These are phyloP conservation scores for Boletus sp. DNA, from an alignment of 768 basidiomycete species.

Conservation along the genomic window DNA sequence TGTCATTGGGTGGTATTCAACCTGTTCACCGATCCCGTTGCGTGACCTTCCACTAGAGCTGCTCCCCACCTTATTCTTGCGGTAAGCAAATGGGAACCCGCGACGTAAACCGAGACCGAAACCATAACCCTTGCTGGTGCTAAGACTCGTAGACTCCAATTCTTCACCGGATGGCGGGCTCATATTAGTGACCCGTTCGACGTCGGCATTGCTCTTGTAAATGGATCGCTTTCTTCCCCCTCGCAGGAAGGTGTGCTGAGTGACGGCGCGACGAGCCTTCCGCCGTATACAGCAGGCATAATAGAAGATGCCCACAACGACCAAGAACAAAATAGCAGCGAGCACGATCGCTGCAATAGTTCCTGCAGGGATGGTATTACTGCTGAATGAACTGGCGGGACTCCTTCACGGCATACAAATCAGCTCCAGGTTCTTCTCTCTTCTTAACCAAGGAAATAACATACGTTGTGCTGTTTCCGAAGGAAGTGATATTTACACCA, in stretches of 20 bases:
- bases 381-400: slow-evolving; percentile 13
- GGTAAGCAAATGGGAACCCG: slow-evolving; percentile 22
- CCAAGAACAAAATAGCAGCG: slow-evolving; percentile 49
- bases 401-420: slow-evolving; percentile 12
- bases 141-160: slow-evolving; percentile 25
- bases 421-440: neutral
- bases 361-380: slow-evolving; percentile 41
- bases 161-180: slow-evolving; percentile 21
- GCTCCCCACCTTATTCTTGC: slow-evolving; percentile 23
- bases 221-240: neutral
- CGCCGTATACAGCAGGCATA: slow-evolving; percentile 49
- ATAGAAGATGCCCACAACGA: slow-evolving; percentile 42
- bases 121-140: slow-evolving; percentile 33
- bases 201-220: slow-evolving; percentile 3
- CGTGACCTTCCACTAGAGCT: slow-evolving; percentile 17
- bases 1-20: slow-evolving; percentile 23
- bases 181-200: slow-evolving; percentile 8
- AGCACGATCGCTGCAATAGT: slow-evolving; percentile 66
- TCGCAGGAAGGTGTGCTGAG: neutral
- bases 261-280: slow-evolving; percentile 32
- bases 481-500: slow-evolving; percentile 48
- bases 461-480: slow-evolving; percentile 34
- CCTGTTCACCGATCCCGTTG: slow-evolving; percentile 4
- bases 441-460: slow-evolving; percentile 3
- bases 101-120: slow-evolving; percentile 32